Conservation (phyloP, 768 basidiomycete species). For the Phlegmacium glaucopus region DNA sequence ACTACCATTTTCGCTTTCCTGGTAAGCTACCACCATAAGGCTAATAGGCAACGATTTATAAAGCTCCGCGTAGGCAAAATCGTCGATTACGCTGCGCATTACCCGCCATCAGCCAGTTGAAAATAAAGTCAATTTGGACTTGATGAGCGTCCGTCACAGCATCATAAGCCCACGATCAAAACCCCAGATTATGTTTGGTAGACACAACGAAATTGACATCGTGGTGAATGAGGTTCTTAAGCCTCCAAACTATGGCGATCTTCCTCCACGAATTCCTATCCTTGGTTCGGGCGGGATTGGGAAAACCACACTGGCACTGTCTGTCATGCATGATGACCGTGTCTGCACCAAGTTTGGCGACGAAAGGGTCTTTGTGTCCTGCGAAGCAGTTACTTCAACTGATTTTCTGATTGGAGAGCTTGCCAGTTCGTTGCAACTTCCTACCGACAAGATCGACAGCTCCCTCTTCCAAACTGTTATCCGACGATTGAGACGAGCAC, state of each 20-base stretch:
- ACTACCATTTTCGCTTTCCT: conserved; percentile 26
- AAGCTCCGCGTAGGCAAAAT: conserved; percentile 10
- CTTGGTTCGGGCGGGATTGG: conserved; percentile 32
- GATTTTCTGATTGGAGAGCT: conserved; percentile 22
- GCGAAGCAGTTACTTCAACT: conserved; percentile 23
- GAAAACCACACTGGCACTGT: conserved; percentile 29
- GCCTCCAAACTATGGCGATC: background rate
- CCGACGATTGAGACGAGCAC: conserved; percentile 6
- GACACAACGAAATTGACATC: conserved; percentile 18
- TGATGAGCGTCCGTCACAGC: background rate
- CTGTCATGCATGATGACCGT: conserved; percentile 19
- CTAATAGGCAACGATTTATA: background rate
- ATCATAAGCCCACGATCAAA: conserved; percentile 9
- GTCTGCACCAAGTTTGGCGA: conserved; percentile 14
- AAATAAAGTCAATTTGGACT: background rate
- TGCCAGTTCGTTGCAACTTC: conserved; percentile 14
- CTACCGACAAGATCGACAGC: conserved; percentile 6
- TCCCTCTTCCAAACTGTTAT: conserved; percentile 15
- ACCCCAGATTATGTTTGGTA: conserved; percentile 25
- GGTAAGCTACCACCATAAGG: conserved; percentile 5
- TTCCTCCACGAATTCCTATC: conserved; percentile 19
- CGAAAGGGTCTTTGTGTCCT: conserved; percentile 25
- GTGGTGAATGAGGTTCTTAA: conserved; percentile 13
- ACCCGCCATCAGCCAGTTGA: background rate
- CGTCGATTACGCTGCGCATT: conserved; percentile 11